Evolutionary conservation across 208 protist species (phyloP), one percentile per base, ranked within the genome.

Genomic region (Strigomonas culicis): DNA sequence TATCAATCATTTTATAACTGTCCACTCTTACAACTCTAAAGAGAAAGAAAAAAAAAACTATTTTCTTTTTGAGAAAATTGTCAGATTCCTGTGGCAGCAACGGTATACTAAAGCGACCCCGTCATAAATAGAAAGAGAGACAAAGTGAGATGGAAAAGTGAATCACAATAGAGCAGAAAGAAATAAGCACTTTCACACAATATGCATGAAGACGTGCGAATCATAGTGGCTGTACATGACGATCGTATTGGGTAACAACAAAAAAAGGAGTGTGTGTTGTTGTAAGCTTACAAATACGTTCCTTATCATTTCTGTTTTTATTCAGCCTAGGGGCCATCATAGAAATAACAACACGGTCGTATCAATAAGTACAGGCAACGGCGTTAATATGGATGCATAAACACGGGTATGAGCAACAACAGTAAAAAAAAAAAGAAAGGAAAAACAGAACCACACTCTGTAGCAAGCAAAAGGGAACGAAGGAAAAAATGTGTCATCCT

Each of bases 391-490:
- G n/a, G n/a, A n/a, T n/a, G n/a, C n/a, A n/a, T n/a, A 60, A 1
- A 28, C 47, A 6, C 1, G 41, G 21, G 36, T 61, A 61, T 34
- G 46, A 44, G 41, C 59, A 13, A 25, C 13, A 34, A 68, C 52
- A 51, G 32, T 11, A 53, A 43, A 24, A 43, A 67, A 73, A 74
- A 49, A 63, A 41, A 58, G 21, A 32, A 56, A 2, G 22, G 19
- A 58, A 30, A 70, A 41, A 13, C 36, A 41, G 13, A 6, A 13
- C 6, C 36, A 17, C 6, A 41, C 36, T 17, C 8, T 41, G 36
- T 41, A 13, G 47, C 10, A 24, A 47, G 31, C 11, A 44, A 32
- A 36, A 71, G 52, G n/a, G 27, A 52, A 31, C 28, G 34, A 63
- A 34, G 32, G 21, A 46, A 17, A 47, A 60, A 72, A 22, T 53